Conservation (phyloP, 2,329 filamentous ascomycete species). For the Ophiosphaerella narmari region DNA sequence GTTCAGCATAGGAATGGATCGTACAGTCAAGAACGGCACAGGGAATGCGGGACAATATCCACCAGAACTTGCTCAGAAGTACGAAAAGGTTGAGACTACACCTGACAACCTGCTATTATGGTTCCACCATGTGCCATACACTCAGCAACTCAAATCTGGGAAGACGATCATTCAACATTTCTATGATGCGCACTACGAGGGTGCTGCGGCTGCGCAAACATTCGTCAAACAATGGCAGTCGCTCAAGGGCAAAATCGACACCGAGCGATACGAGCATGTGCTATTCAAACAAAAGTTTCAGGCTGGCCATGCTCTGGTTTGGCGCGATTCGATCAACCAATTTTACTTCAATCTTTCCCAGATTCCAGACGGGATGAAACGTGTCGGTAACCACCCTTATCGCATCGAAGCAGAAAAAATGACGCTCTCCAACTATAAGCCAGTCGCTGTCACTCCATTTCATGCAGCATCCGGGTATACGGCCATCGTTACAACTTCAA, state of each 20-base stretch:
- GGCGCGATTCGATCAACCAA: constrained; percentile 69
- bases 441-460: constrained; percentile 60
- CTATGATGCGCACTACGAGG: constrained; percentile 66
- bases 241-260: constrained; percentile 62
- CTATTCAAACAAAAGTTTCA: constrained; percentile 66
- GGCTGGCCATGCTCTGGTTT: constrained; percentile 71
- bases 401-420: constrained; percentile 73
- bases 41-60: constrained; percentile 70
- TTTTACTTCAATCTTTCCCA: constrained; percentile 67
- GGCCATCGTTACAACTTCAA: constrained; percentile 61
- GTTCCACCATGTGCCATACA: constrained; percentile 77
- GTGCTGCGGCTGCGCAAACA: constrained; percentile 63
- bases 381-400: constrained; percentile 66
- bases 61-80: constrained; percentile 60
- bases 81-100: constrained; percentile 65
- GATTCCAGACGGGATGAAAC: constrained; percentile 60
- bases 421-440: constrained; percentile 62
- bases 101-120: constrained; percentile 71
- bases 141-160: constrained; percentile 63
- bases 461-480: constrained; percentile 62
- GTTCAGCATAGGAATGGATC: constrained; percentile 69
- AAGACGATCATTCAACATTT: constrained; percentile 72
- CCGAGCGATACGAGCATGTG: constrained; percentile 63
- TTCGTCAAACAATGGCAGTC: constrained; percentile 62
- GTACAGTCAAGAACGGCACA: constrained; percentile 70